Conservation (phyloP, 176 grass and related monocot genomes). For the Triticum turgidum region DNA sequence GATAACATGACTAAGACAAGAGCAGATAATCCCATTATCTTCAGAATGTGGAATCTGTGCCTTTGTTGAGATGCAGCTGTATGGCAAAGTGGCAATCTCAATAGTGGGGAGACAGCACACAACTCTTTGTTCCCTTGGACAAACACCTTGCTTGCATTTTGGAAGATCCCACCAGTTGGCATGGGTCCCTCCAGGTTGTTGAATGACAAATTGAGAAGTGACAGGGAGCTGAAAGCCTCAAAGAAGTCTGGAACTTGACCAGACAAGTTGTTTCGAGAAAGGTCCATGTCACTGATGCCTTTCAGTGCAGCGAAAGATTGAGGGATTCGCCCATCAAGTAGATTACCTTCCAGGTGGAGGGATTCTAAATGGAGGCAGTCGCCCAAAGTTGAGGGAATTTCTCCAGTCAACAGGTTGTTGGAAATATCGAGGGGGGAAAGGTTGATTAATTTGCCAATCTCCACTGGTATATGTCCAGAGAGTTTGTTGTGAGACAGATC, state of each 20-base stretch:
- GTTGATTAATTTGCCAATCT: constrained; percentile 22
- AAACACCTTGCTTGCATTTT: constrained; percentile 6
- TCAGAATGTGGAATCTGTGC: not conserved
- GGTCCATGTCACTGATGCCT: constrained; percentile 21
- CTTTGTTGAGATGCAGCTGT: not conserved
- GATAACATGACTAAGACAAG: too few species aligned
- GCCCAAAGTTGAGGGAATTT: constrained; percentile 35
- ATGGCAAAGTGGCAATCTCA: constrained; percentile 28
- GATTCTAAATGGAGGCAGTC: constrained; percentile 25
- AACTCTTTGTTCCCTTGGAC: constrained; percentile 36
- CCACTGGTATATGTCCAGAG: constrained; percentile 7
- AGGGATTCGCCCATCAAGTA: constrained; percentile 39
- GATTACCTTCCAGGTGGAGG: constrained; percentile 23
- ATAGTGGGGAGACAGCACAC: not conserved
- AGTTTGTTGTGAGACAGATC: constrained; percentile 38
- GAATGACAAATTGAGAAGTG: constrained; percentile 46
- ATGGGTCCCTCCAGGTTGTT: constrained; percentile 48
- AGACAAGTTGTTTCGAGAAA: constrained; percentile 45
- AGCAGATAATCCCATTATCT: too few species aligned
- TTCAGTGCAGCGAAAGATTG: not conserved
- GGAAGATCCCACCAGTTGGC: constrained; percentile 37
- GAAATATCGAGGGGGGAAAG: constrained; percentile 1
- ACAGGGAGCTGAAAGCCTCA: not conserved
- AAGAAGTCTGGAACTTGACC: constrained; percentile 42
- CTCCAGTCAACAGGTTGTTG: constrained; percentile 21